Evolutionary conservation across 2,329 filamentous ascomycete species (phyloP), one percentile per base, ranked within the genome.

Genomic region (Leptographium wingfieldii): DNA sequence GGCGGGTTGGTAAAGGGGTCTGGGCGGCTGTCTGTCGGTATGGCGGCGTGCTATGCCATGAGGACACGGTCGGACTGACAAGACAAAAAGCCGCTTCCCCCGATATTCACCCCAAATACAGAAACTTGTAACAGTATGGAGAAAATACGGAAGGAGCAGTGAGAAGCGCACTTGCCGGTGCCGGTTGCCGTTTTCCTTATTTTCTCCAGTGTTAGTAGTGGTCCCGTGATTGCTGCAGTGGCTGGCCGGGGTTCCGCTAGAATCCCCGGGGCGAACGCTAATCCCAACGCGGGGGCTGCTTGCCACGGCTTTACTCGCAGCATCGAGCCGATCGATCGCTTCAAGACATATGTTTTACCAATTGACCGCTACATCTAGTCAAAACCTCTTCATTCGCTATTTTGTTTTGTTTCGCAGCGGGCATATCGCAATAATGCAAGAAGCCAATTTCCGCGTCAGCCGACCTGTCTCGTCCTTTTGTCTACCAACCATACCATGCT

Each of bases 241-340:
- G 6, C 19, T 25, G 49, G 51, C 49, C 63, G 63, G 63, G 61
- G 46, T 63, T 38, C 38, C 5, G 14, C 59, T 64, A 64, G 63
- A 58, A 57, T 48, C 63, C 63, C 63, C 61, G 61, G 57, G 14
- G 53, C 11, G 31, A 35, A 11, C 52, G n/a, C 52, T 35, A 55
- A 10, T 3, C 19, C 31, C 16, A 55, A 49, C 27, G 43, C 22
- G 35, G 35, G 22, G 49, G 51, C 43, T 46, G 43, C 43, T n/a
- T 43, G 16, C 35, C 19, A 5, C 40, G 16, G 19, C 19, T 19
- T 19, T 12, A 5, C 48, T n/a, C 5, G 25, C 3, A 38, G 35
- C n/a, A 25, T n/a, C 22, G 19, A 33, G 25, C 22, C 27, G 22
- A 25, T 51, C 22, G 22, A 25, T 51, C 22, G 11, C 25, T 51